These are phyloP conservation scores for Salvia sclarea DNA, from an alignment of 305 asterid species.

Conservation along the genomic window DNA sequence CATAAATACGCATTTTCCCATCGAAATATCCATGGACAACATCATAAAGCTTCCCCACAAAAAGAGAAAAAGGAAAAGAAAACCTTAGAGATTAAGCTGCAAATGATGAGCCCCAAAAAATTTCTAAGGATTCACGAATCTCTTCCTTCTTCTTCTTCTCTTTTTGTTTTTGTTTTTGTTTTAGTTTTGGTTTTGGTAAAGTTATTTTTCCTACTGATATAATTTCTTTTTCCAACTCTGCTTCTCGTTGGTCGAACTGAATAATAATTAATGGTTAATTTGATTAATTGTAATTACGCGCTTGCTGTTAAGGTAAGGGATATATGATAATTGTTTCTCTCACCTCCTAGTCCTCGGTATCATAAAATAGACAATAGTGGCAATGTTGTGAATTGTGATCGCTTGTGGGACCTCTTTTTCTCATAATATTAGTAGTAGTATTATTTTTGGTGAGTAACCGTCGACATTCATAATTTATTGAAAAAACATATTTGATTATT, in stretches of 20 bases:
- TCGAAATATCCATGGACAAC: conserved; percentile 35
- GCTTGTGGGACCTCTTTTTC: too few relatives aligned
- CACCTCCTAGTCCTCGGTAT: conserved; percentile 6
- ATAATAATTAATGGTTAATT: background rate
- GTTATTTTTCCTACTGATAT: background rate
- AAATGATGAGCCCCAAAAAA: conserved; percentile 19
- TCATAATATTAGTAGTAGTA: too few relatives aligned
- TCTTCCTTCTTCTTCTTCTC: background rate
- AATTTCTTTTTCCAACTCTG: conserved; percentile 19
- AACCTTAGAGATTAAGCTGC: conserved; percentile 28
- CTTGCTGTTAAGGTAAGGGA: background rate
- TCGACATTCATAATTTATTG: too few relatives aligned
- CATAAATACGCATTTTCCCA: conserved; percentile 28
- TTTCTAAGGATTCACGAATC: conserved; percentile 25
- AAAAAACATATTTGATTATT: too few relatives aligned
- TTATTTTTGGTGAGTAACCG: too few relatives aligned
- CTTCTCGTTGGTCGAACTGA: conserved; percentile 27
- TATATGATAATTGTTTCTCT: background rate
- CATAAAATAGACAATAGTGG: conserved; percentile 13
- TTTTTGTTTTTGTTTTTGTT: too few relatives aligned
- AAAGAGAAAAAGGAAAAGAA: background rate
- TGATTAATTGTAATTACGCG: conserved; percentile 8
- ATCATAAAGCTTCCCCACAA: conserved; percentile 8
- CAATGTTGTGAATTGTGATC: too few relatives aligned
- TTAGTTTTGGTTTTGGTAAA: background rate